phyloP scores from a whole-genome alignment of 345 rosid genomes.

The Isatis tinctoria region DNA sequence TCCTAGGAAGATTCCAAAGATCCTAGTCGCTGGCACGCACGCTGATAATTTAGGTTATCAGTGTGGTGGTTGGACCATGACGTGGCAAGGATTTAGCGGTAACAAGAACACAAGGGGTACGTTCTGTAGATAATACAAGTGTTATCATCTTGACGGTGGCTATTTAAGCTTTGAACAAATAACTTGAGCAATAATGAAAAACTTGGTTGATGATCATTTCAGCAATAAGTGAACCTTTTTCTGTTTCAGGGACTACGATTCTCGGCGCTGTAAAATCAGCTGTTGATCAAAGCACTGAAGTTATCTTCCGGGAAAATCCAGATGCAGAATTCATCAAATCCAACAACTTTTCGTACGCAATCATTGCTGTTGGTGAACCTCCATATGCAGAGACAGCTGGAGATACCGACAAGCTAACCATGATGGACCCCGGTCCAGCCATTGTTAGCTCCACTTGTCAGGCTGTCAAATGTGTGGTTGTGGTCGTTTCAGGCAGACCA shows the following conservation, averaged over 20 bases:
- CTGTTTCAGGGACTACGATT: slow-evolving; percentile 69
- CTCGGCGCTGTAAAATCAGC: slow-evolving; percentile 64
- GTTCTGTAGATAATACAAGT: neutral
- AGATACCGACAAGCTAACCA: slow-evolving; percentile 64
- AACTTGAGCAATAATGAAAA: neutral
- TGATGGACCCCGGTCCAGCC: slow-evolving; percentile 64
- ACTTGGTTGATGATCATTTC: no score
- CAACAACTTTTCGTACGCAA: slow-evolving; percentile 64
- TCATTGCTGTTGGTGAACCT: slow-evolving; percentile 76
- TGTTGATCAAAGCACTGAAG: slow-evolving; percentile 64
- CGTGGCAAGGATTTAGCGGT: slow-evolving; percentile 83
- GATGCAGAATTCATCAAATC: slow-evolving; percentile 63
- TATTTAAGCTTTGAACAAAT: no score
- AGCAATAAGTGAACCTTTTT: neutral
- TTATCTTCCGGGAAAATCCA: slow-evolving; percentile 62
- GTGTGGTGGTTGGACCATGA: slow-evolving; percentile 97
- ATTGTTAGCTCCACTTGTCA: slow-evolving; percentile 60
- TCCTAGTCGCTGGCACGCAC: slow-evolving; percentile 84
- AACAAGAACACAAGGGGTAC: slow-evolving; percentile 69
- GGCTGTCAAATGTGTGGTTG: slow-evolving; percentile 65
- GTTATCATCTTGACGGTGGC: neutral
- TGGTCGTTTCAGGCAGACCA: slow-evolving; percentile 85
- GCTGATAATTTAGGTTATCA: slow-evolving; percentile 96
- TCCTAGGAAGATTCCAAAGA: slow-evolving; percentile 64
- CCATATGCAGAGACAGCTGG: slow-evolving; percentile 84